These are phyloP conservation scores for Aspergillus udagawae DNA, from an alignment of 2,329 filamentous ascomycete species.

Conservation along the genomic window DNA sequence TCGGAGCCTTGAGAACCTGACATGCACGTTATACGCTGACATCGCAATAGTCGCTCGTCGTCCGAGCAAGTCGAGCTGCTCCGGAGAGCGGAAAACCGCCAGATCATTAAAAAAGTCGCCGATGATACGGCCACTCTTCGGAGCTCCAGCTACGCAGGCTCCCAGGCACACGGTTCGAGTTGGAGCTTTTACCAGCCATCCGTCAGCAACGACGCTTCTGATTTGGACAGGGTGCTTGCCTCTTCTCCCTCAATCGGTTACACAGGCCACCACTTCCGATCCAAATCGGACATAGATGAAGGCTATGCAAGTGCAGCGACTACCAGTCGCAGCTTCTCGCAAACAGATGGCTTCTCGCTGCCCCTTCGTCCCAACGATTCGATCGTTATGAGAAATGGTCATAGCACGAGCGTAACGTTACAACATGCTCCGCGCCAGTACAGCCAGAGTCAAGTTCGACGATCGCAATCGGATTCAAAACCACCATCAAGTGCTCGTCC, in stretches of 20 bases:
- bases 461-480: conserved; percentile 18
- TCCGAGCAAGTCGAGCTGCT: conserved; percentile 34
- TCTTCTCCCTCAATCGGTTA: conserved; percentile 24
- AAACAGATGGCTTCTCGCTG: conserved; percentile 8
- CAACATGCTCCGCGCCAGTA: conserved; percentile 5
- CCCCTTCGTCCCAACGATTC: conserved; percentile 14
- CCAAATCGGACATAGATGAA: conserved; percentile 21
- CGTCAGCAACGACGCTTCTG: conserved; percentile 27
- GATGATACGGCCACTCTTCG: conserved; percentile 36
- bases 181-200: conserved; percentile 23
- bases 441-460: conserved; percentile 8
- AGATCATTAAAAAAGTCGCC: conserved; percentile 33
- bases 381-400: conserved; percentile 9
- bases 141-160: conserved; percentile 23
- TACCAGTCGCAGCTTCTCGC: conserved; percentile 11
- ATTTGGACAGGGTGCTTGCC: conserved; percentile 28
- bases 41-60: conserved; percentile 24
- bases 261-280: conserved; percentile 11
- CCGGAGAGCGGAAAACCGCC: conserved; percentile 28
- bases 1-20: conserved; percentile 11
- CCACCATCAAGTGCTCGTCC: conserved; percentile 2
- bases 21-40: neutral
- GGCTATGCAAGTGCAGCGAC: conserved; percentile 23
- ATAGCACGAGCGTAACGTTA: conserved; percentile 18
- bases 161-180: conserved; percentile 22